Conservation (phyloP, 108 stramenopile genomes). For the Hondaea fermentalgiana region DNA sequence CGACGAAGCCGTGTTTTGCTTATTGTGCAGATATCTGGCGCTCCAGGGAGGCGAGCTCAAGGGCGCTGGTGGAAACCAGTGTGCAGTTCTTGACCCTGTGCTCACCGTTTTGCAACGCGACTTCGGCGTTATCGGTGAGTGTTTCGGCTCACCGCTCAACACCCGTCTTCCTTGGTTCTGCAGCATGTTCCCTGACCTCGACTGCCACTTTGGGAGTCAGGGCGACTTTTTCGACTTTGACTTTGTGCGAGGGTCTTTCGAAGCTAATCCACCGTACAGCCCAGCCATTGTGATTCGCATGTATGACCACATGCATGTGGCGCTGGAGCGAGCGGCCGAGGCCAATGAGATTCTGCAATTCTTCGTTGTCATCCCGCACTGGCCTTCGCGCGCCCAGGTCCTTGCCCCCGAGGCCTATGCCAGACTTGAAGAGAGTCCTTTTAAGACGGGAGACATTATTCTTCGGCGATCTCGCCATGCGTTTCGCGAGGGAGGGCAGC, state of each 20-base stretch:
- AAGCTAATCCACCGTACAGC: slow-evolving; percentile 48
- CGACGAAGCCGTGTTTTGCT: slow-evolving; percentile 24
- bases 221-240: slow-evolving; percentile 35
- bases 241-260: slow-evolving; percentile 29
- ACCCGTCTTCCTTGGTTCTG: slow-evolving; percentile 43
- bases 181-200: slow-evolving; percentile 49
- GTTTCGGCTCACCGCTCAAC: slow-evolving; percentile 64
- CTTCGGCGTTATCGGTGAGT: slow-evolving; percentile 40
- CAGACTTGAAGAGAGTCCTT: neutral
- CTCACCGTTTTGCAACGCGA: slow-evolving; percentile 41
- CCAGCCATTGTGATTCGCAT: slow-evolving; percentile 32
- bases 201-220: slow-evolving; percentile 30
- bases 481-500: neutral
- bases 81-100: slow-evolving; percentile 38
- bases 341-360: neutral
- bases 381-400: neutral
- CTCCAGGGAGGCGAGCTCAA: slow-evolving; percentile 35
- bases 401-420: neutral
- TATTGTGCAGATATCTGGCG: slow-evolving; percentile 35
- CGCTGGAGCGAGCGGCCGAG: neutral
- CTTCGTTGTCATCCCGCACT: neutral
- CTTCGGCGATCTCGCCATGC: neutral
- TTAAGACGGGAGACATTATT: neutral
- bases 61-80: slow-evolving; percentile 45
- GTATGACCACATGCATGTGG: slow-evolving; percentile 30